These are phyloP conservation scores for Kurtzmaniella quercitrusa DNA, from an alignment of 1,139 yeast genomes.

Conservation along the genomic window DNA sequence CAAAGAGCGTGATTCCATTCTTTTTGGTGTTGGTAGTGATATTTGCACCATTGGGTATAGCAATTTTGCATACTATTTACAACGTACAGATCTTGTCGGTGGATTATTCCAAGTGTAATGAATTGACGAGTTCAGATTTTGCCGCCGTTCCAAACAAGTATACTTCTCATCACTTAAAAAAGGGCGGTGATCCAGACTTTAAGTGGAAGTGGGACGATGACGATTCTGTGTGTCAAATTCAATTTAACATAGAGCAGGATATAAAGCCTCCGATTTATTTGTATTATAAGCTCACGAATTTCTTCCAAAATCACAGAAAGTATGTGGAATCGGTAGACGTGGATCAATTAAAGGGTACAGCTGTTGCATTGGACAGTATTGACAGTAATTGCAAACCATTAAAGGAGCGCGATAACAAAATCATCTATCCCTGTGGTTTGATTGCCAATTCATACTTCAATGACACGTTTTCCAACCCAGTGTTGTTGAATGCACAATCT, in stretches of 20 bases:
- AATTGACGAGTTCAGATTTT: conserved; percentile 33
- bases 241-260: conserved; percentile 57
- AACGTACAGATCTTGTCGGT: conserved; percentile 57
- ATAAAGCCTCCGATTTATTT: conserved; percentile 59
- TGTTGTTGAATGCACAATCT: conserved; percentile 39
- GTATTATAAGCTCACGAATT: conserved; percentile 69
- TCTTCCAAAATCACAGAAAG: conserved; percentile 74
- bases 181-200: conserved; percentile 35
- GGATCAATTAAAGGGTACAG: conserved; percentile 60
- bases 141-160: conserved; percentile 48
- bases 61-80: conserved; percentile 54
- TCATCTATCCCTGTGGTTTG: conserved; percentile 85
- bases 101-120: conserved; percentile 57
- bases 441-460: conserved; percentile 92
- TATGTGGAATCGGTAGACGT: conserved; percentile 70
- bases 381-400: conserved; percentile 60
- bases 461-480: conserved; percentile 63
- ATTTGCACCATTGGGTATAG: conserved; percentile 74
- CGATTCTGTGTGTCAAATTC: conserved; percentile 47
- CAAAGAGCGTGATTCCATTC: conserved; percentile 70
- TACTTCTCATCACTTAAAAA: conserved; percentile 50
- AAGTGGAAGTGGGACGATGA: conserved; percentile 49
- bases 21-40: conserved; percentile 58
- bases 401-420: conserved; percentile 28
- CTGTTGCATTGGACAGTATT: conserved; percentile 44